These are phyloP conservation scores for Penicillium vulpinum DNA, from an alignment of 2,329 filamentous ascomycete species.

Conservation along the genomic window DNA sequence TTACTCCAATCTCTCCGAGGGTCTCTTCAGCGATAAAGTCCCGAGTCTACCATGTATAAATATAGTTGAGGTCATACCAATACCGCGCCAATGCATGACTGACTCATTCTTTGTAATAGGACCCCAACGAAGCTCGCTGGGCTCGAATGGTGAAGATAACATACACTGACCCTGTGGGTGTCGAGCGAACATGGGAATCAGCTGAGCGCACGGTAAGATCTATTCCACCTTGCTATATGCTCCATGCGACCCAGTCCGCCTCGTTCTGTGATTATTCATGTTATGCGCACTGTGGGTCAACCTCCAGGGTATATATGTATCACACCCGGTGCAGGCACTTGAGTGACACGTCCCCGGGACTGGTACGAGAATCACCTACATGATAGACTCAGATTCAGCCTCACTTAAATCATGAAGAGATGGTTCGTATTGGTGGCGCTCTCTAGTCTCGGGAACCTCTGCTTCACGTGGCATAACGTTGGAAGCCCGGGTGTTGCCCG, in stretches of 20 bases:
- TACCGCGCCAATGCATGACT: background rate
- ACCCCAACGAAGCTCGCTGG: slow-evolving; percentile 45
- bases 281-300: background rate
- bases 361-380: background rate
- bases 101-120: slow-evolving; percentile 22
- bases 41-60: background rate
- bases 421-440: background rate
- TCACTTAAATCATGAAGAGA: background rate
- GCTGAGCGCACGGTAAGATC: slow-evolving; percentile 44
- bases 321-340: background rate
- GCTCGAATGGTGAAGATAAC: slow-evolving; percentile 44
- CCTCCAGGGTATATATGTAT: background rate
- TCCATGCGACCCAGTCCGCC: slow-evolving; percentile 8
- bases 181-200: slow-evolving; percentile 47
- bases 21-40: background rate
- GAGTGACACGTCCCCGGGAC: background rate
- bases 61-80: background rate
- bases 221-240: background rate
- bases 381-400: background rate
- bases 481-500: slow-evolving; percentile 1
- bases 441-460: background rate
- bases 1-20: background rate
- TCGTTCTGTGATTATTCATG: slow-evolving; percentile 1
- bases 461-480: background rate
- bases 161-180: slow-evolving; percentile 46